Conservation (phyloP, 208 protist genomes). For the Crithidia sp. region DNA sequence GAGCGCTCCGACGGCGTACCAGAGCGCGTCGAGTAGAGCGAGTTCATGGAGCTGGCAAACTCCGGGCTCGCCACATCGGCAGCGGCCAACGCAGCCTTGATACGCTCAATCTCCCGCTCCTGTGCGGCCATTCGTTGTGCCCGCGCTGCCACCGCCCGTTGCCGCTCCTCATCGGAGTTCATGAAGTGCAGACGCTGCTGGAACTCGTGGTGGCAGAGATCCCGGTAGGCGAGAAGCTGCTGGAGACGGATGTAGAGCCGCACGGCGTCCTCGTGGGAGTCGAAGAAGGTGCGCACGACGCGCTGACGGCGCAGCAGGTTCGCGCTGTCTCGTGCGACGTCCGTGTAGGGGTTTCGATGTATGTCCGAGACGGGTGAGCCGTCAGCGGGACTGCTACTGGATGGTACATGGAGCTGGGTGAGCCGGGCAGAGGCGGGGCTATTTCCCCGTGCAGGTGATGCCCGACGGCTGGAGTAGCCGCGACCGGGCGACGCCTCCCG, state of each 20-base stretch:
- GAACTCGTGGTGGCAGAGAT: conserved; percentile 24
- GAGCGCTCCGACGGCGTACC: neutral
- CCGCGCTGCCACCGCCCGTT: neutral
- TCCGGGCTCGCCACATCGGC: conserved; percentile 10
- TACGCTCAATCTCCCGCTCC: conserved; percentile 16
- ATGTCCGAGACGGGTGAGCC: no score
- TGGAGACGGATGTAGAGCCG: conserved; percentile 27
- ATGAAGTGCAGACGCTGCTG: conserved; percentile 16
- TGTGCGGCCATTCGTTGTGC: neutral
- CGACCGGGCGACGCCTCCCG: conserved; percentile 8
- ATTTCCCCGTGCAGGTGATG: neutral
- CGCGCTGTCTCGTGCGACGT: conserved; percentile 12
- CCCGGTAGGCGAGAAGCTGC: conserved; percentile 17
- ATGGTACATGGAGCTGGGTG: no score
- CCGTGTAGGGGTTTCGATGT: conserved; percentile 7
- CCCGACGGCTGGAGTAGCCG: neutral
- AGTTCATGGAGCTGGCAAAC: conserved; percentile 17
- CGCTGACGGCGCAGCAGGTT: conserved; percentile 12
- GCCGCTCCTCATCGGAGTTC: conserved; percentile 5
- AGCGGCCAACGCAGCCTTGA: neutral
- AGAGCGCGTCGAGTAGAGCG: conserved; percentile 2
- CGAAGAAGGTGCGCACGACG: conserved; percentile 25
- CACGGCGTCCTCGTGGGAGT: conserved; percentile 30
- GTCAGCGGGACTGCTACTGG: no score
- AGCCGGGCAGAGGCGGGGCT: neutral